Evolutionary conservation across 768 basidiomycete genomes (phyloP).

Genomic region (Boletus vinaceobasis): DNA sequence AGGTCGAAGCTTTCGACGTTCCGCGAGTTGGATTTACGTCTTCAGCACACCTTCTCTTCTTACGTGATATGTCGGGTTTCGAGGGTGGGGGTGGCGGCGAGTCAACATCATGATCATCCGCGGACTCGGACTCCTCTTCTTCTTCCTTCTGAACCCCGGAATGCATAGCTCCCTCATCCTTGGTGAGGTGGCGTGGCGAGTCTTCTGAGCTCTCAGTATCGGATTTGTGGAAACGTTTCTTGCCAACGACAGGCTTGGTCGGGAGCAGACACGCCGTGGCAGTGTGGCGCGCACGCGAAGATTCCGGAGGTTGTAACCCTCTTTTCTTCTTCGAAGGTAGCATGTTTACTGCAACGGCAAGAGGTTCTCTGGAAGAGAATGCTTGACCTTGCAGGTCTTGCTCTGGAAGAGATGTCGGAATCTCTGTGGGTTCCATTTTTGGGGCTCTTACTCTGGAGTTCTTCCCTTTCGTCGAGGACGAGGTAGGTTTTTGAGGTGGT

Average conservation of each 20-base stretch:
- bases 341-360: neutral
- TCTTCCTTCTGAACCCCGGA: conserved; percentile 29
- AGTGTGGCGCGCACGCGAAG: conserved; percentile 3
- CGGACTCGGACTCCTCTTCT: conserved; percentile 40
- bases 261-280: conserved; percentile 1
- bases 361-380: conserved; percentile 7
- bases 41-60: conserved; percentile 46
- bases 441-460: conserved; percentile 6
- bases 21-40: conserved; percentile 25
- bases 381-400: conserved; percentile 38
- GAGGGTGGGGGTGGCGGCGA: conserved; percentile 29
- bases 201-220: conserved; percentile 26
- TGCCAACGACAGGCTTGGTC: conserved; percentile 9
- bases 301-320: neutral
- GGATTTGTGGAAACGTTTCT: conserved; percentile 23
- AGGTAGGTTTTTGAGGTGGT: conserved; percentile 6
- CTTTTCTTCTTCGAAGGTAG: conserved; percentile 6
- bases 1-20: conserved; percentile 23
- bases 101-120: conserved; percentile 38
- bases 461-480: conserved; percentile 11
- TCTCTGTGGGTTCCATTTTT: conserved; percentile 32
- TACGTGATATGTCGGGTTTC: conserved; percentile 28
- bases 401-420: conserved; percentile 62
- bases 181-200: conserved; percentile 14
- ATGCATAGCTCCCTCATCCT: conserved; percentile 27